A percentile compares a stretch with the other conserved stretches of the same genome.
phyloP scores from a whole-genome alignment of 23 red algal species.

The Gracilariopsis chorda region DNA sequence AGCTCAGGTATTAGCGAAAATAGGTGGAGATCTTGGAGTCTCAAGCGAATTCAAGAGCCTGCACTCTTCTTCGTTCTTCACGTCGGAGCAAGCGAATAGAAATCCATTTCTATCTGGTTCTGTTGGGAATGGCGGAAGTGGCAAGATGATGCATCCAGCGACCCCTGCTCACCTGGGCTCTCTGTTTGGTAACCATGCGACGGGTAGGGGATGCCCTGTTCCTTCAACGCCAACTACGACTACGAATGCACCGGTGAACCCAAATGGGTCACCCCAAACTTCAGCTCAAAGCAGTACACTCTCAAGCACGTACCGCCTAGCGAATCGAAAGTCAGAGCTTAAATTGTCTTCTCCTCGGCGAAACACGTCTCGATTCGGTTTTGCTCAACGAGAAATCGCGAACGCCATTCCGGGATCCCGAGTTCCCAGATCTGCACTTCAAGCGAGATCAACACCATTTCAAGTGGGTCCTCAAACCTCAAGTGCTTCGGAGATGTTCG shows the following conservation, averaged over 20 bases:
- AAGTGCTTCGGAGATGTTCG: background rate
- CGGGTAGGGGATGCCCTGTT: background rate
- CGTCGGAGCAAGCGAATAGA: background rate
- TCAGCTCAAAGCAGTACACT: background rate
- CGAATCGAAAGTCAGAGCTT: background rate
- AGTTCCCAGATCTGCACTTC: background rate
- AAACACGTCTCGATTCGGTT: slow-evolving; percentile 1
- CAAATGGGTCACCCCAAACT: background rate
- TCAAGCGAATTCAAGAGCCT: slow-evolving; percentile 39
- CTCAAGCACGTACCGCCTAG: background rate
- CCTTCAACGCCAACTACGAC: background rate
- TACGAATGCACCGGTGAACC: background rate
- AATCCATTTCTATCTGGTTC: background rate
- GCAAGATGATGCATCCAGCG: background rate
- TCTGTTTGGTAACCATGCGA: slow-evolving; percentile 30
- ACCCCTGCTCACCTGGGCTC: slow-evolving; percentile 2
- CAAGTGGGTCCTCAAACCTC: background rate
- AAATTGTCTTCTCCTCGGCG: background rate
- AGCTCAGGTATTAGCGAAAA: slow-evolving; percentile 41
- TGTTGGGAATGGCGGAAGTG: background rate
- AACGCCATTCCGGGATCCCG: background rate
- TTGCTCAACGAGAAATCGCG: background rate
- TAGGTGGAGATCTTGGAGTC: slow-evolving; percentile 38
- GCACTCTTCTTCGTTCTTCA: background rate
- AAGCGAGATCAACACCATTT: background rate